Conservation (phyloP, 352 stramenopile genomes). For the Phytophthora citrophthora region DNA sequence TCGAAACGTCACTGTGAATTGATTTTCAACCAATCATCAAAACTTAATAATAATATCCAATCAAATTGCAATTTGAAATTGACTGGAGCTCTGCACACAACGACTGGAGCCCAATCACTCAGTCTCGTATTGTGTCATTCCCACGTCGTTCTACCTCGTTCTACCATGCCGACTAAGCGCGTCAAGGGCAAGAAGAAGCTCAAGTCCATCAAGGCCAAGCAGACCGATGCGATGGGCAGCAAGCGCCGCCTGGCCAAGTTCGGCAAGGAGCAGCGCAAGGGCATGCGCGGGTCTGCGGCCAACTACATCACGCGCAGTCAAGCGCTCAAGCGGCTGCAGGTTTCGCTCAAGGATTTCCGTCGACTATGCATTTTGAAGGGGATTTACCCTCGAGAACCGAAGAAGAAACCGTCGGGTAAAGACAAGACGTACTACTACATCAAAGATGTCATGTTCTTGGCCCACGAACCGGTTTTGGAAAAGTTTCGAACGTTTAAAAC, state of each 20-base stretch:
- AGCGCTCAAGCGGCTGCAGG: slow-evolving; percentile 95
- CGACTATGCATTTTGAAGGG: slow-evolving; percentile 99
- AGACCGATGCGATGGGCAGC: slow-evolving; percentile 84
- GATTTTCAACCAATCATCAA: slow-evolving; percentile 14
- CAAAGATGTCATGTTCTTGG: slow-evolving; percentile 98
- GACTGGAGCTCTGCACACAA: slow-evolving; percentile 22
- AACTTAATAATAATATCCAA: slow-evolving; percentile 11
- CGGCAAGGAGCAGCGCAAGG: slow-evolving; percentile 87
- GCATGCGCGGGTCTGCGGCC: slow-evolving; percentile 79
- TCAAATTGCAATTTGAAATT: slow-evolving; percentile 1
- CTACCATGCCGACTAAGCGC: slow-evolving; percentile 84
- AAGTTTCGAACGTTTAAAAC: slow-evolving; percentile 98
- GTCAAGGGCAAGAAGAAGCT: slow-evolving; percentile 92
- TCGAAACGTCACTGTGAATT: neutral
- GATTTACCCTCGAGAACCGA: slow-evolving; percentile 98
- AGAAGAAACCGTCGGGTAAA: slow-evolving; percentile 94
- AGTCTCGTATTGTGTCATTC: neutral
- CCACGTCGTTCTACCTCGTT: slow-evolving; percentile 13
- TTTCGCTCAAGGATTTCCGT: slow-evolving; percentile 99
- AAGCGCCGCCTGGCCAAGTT: slow-evolving; percentile 85
- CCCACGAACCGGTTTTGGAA: slow-evolving; percentile 98
- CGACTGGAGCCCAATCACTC: slow-evolving; percentile 16
- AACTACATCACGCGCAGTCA: slow-evolving; percentile 97
- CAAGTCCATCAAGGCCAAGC: slow-evolving; percentile 91
- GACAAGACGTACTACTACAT: slow-evolving; percentile 99